These are phyloP conservation scores for Dentipellis sp. DNA, from an alignment of 768 basidiomycete species.

Conservation along the genomic window DNA sequence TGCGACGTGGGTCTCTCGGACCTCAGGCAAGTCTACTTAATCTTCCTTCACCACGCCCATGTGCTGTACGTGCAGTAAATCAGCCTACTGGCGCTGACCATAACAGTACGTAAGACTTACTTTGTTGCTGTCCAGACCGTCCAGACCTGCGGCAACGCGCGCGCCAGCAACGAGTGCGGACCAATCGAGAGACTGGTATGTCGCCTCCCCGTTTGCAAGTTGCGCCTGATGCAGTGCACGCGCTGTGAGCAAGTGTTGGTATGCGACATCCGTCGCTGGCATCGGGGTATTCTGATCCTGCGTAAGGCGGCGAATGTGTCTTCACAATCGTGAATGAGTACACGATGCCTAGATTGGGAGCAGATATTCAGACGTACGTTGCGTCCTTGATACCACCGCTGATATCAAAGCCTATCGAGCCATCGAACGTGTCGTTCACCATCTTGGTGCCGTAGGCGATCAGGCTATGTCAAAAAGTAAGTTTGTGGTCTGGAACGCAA, in stretches of 20 bases:
- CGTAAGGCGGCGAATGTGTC: conserved; percentile 63
- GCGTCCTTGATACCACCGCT: conserved; percentile 89
- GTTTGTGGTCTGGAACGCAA: background rate
- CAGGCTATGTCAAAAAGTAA: conserved; percentile 26
- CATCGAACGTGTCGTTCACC: conserved; percentile 66
- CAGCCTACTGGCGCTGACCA: conserved; percentile 28
- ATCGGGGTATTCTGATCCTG: conserved; percentile 58
- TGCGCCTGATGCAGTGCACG: conserved; percentile 55
- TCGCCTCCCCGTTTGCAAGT: conserved; percentile 33
- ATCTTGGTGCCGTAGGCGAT: conserved; percentile 59
- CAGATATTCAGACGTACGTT: conserved; percentile 27
- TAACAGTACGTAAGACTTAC: conserved; percentile 23
- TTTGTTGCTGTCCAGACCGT: conserved; percentile 29
- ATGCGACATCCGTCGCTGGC: conserved; percentile 63
- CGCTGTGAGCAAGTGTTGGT: conserved; percentile 72
- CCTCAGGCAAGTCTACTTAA: too few relatives aligned
- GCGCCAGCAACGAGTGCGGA: conserved; percentile 71
- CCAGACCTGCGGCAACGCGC: conserved; percentile 64
- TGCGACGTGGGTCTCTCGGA: too few relatives aligned
- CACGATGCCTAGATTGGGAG: background rate
- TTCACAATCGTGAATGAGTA: conserved; percentile 15
- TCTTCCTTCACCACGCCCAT: too few relatives aligned
- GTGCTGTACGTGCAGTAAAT: too few relatives aligned
- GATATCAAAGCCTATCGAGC: conserved; percentile 63
- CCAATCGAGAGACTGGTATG: conserved; percentile 69